A percentile compares a stretch with the other conserved stretches of the same genome.
Conservation (phyloP, 805 yeast genomes). For the Hanseniaspora meyeri region DNA sequence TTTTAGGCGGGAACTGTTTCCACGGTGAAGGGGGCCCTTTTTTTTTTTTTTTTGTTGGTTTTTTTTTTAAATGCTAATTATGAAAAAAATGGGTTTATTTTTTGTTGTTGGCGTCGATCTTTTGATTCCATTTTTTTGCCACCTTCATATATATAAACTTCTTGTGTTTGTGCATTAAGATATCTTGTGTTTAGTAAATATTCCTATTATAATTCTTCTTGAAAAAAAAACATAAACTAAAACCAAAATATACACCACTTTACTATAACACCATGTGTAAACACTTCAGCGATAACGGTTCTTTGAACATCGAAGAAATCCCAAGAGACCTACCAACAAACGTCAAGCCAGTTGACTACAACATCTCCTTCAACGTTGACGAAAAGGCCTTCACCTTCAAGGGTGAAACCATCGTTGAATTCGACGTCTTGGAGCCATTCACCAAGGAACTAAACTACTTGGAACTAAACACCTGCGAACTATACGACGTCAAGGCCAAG, state of each 20-base stretch:
- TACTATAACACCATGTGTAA: not conserved
- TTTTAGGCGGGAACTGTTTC: not conserved
- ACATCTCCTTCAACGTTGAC: constrained; percentile 51
- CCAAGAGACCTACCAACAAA: constrained; percentile 38
- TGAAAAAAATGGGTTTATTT: not conserved
- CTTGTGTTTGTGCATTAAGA: not conserved
- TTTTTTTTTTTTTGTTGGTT: not conserved
- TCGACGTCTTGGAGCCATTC: constrained; percentile 36
- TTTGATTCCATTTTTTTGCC: not conserved
- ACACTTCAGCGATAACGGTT: constrained; percentile 11
- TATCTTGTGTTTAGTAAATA: no score
- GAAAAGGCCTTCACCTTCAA: constrained; percentile 46
- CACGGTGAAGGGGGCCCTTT: no score
- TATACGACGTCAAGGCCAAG: constrained; percentile 43
- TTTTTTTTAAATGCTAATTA: not conserved
- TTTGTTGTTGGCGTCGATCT: not conserved
- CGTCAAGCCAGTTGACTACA: constrained; percentile 65
- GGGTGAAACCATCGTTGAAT: constrained; percentile 44
- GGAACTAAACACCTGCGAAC: constrained; percentile 51
- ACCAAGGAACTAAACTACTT: constrained; percentile 30
- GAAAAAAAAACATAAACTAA: not conserved
- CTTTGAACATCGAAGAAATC: constrained; percentile 8
- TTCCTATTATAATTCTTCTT: no score
- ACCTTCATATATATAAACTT: not conserved
- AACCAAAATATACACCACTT: not conserved